These are phyloP conservation scores for Aureobasidium sp. DNA, from an alignment of 2,329 filamentous ascomycete species.

Conservation along the genomic window DNA sequence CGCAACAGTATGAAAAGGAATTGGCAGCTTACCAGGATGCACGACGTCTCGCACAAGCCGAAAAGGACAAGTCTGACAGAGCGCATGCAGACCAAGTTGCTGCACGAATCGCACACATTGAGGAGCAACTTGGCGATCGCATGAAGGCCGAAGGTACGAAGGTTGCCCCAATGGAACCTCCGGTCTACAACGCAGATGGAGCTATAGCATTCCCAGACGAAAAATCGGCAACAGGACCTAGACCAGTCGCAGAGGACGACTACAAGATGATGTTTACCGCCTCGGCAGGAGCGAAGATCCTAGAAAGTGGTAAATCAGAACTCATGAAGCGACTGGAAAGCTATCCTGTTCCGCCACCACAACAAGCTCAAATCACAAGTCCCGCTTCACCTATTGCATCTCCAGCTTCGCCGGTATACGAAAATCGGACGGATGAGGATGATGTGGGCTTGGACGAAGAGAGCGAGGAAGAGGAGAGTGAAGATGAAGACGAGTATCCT, in stretches of 20 bases:
- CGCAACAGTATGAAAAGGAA: constrained; percentile 15
- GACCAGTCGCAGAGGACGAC: constrained; percentile 34
- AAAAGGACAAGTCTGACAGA: constrained; percentile 11
- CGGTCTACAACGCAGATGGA: constrained; percentile 24
- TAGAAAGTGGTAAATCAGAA: constrained; percentile 45
- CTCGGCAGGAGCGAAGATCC: constrained; percentile 41
- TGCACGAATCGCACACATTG: constrained; percentile 24
- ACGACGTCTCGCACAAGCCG: constrained; percentile 7
- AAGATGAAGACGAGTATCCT: constrained; percentile 69
- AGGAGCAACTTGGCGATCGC: constrained; percentile 26
- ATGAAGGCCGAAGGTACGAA: constrained; percentile 22
- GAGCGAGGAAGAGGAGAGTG: constrained; percentile 50
- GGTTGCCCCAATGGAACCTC: constrained; percentile 22
- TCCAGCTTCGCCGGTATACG: constrained; percentile 16
- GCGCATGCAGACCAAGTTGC: constrained; percentile 12
- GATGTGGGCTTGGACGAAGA: constrained; percentile 30
- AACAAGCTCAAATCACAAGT: constrained; percentile 17
- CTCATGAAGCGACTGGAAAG: constrained; percentile 45
- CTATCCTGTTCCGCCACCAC: constrained; percentile 25
- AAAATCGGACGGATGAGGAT: constrained; percentile 10
- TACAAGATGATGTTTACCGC: constrained; percentile 45
- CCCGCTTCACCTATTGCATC: constrained; percentile 28
- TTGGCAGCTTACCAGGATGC: constrained; percentile 14
- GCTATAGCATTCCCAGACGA: constrained; percentile 20
- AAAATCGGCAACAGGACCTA: constrained; percentile 15